Base-by-base conservation (phyloP, 2,329 filamentous ascomycete genomes). In the Sporothrix euskadiensis region DNA sequence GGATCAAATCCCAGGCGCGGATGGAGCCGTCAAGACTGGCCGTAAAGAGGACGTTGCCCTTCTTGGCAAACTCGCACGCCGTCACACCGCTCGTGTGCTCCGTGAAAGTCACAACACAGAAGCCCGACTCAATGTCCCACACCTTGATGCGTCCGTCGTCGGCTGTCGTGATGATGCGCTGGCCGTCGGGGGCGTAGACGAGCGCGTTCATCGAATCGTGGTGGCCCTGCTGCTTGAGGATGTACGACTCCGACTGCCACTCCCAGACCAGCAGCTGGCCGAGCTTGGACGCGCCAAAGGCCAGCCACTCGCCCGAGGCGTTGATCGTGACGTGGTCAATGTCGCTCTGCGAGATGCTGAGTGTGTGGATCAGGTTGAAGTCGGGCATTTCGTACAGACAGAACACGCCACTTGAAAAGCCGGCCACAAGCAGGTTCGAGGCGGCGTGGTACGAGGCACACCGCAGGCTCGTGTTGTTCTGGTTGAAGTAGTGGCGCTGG, bases 91-190 rank as follows among this genome's bases (percentile, higher is more conserved):
- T 95, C 0, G 93, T 94, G 81, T 99, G 96, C 81, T 99, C 97
- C 0, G 95, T 98, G 78, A 99, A 99, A 0, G 96, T 99, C 41
- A 98, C 95, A 49, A 98, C 93, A 79, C 96, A 99, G 84, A 99
- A 99, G 0, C 97, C 96, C 0, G 96, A 98, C 73, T 93, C 92
- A 41, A 95, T 91, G 81, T 99, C 96, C 96, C 96, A 99, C 47
- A 99, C 93, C 81, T 99, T 99, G 81, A 99, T 92, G 83, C 98
- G 98, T 71, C 96, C 96, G 81, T 99, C 97, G 78, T 99, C 97
- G 2, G 96, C 93, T 1, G 94, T 92, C 0, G 96, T 99, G 74
- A 99, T 91, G 76, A 99, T 93, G 54, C 92, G 91, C 79, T 97
- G 93, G 4, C 96, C 95, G 79, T 98, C 95, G 0, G 96, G 94